phyloP scores from a whole-genome alignment of 2,329 filamentous ascomycete genomes.

The Botrytis sinoallii region DNA sequence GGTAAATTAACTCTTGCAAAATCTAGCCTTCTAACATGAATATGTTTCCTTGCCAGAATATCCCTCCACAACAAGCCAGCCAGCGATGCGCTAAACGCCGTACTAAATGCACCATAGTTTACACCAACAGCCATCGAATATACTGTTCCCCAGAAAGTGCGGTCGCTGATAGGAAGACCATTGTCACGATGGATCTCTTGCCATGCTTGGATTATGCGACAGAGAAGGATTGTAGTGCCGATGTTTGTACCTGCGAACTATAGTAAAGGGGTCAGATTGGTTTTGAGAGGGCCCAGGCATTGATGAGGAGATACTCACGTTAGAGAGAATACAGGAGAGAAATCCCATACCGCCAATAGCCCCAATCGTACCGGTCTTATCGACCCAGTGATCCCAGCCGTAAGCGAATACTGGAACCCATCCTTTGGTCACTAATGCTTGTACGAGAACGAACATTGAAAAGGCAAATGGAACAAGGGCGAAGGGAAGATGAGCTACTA shows the following conservation, averaged over 20 bases:
- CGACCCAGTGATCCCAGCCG: constrained; percentile 71
- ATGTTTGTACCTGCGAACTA: constrained; percentile 77
- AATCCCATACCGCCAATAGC: constrained; percentile 72
- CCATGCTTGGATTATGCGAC: constrained; percentile 68
- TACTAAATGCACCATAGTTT: constrained; percentile 73
- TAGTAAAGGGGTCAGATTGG: constrained; percentile 23
- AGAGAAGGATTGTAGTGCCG: constrained; percentile 70
- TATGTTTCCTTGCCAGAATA: constrained; percentile 66
- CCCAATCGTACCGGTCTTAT: constrained; percentile 65
- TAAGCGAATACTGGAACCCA: constrained; percentile 72
- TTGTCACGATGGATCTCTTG: constrained; percentile 52
- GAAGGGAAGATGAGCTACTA: constrained; percentile 63
- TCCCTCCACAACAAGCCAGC: constrained; percentile 72
- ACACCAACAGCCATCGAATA: constrained; percentile 73
- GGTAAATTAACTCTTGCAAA: constrained; percentile 68
- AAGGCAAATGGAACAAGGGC: constrained; percentile 69
- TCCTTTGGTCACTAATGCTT: constrained; percentile 68
- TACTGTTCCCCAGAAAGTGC: constrained; percentile 70
- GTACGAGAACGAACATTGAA: constrained; percentile 71
- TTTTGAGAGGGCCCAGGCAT: background rate
- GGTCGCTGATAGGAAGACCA: constrained; percentile 52
- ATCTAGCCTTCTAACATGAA: constrained; percentile 59
- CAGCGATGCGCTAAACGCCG: constrained; percentile 67
- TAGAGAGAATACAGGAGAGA: constrained; percentile 66
- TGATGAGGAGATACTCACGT: constrained; percentile 50